Evolutionary conservation across 768 basidiomycete species (phyloP).

Genomic region (Boletus eberwhitei): DNA sequence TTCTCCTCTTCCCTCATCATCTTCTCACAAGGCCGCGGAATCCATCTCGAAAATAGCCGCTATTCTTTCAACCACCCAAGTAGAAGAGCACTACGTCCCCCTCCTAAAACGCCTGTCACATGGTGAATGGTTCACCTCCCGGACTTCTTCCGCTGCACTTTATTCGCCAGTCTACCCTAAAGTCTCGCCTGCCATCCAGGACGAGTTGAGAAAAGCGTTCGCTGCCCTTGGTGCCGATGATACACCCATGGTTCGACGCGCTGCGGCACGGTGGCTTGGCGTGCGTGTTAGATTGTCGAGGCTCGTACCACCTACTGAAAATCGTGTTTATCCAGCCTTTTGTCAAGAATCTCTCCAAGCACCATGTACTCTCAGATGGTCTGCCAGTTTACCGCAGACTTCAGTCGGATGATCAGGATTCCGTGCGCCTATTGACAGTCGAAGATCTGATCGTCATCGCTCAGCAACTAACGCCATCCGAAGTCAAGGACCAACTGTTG

Average conservation of each 20-base stretch:
- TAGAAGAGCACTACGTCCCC: conserved; percentile 91
- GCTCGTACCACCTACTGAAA: conserved; percentile 8
- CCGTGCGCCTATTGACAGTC: conserved; percentile 91
- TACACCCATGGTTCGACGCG: conserved; percentile 97
- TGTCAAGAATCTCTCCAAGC: conserved; percentile 73
- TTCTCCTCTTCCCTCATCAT: conserved; percentile 1
- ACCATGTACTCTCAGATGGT: conserved; percentile 80
- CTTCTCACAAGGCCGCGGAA: conserved; percentile 74
- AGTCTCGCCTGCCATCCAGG: conserved; percentile 68
- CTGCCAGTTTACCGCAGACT: conserved; percentile 92
- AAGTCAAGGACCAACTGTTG: conserved; percentile 86
- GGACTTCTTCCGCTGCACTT: conserved; percentile 92
- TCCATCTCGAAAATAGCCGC: conserved; percentile 88
- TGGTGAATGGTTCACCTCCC: conserved; percentile 98
- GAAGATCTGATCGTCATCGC: conserved; percentile 94
- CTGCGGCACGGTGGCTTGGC: conserved; percentile 94
- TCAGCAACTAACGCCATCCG: conserved; percentile 75
- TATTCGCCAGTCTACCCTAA: conserved; percentile 88
- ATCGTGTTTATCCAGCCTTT: conserved; percentile 53
- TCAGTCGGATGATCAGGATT: conserved; percentile 96
- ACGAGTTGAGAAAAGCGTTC: conserved; percentile 86
- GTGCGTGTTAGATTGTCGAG: conserved; percentile 48
- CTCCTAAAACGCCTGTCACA: conserved; percentile 82
- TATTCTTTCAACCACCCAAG: conserved; percentile 70
- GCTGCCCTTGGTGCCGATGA: conserved; percentile 84